phyloP scores from a whole-genome alignment of 371 early-diverging fungal species.

The Capillidium heterosporum region DNA sequence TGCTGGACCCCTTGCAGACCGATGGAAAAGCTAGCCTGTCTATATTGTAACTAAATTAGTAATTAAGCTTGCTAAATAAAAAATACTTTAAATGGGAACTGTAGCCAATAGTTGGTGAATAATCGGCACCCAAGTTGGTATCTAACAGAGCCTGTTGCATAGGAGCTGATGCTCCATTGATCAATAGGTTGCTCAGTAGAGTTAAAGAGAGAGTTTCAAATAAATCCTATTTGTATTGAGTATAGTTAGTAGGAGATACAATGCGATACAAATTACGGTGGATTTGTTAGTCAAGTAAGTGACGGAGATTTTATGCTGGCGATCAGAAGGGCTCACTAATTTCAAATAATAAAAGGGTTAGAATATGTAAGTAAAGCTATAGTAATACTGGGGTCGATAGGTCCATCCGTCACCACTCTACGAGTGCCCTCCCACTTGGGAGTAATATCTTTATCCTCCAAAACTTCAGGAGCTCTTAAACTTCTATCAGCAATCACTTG shows the following conservation, averaged over 20 bases:
- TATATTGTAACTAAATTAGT: slow-evolving; percentile 4
- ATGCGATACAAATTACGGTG: slow-evolving; percentile 21
- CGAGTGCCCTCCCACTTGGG: slow-evolving; percentile 17
- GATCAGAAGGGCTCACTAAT: slow-evolving; percentile 51
- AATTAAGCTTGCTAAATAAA: neutral
- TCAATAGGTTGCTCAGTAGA: slow-evolving; percentile 56
- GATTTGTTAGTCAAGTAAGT: slow-evolving; percentile 63
- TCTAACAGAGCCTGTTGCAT: slow-evolving; percentile 92
- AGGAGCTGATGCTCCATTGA: slow-evolving; percentile 79
- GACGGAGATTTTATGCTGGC: slow-evolving; percentile 57
- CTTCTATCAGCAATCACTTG: neutral
- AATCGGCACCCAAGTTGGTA: slow-evolving; percentile 79
- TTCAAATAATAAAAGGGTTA: neutral
- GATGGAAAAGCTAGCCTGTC: slow-evolving; percentile 32
- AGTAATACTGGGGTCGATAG: slow-evolving; percentile 54
- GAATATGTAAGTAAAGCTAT: neutral
- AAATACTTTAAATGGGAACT: slow-evolving; percentile 38
- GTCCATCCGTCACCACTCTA: slow-evolving; percentile 29
- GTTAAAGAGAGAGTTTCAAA: slow-evolving; percentile 69
- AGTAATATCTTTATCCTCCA: slow-evolving; percentile 31
- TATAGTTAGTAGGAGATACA: neutral
- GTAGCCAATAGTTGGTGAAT: slow-evolving; percentile 77
- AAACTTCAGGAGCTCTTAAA: slow-evolving; percentile 3
- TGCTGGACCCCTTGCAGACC: slow-evolving; percentile 49
- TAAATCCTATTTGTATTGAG: slow-evolving; percentile 26